Percentiles rank a stretch among this genome's conserved stretches.
Conservation (phyloP, 805 yeast genomes). For the Kazachstania viticola region DNA sequence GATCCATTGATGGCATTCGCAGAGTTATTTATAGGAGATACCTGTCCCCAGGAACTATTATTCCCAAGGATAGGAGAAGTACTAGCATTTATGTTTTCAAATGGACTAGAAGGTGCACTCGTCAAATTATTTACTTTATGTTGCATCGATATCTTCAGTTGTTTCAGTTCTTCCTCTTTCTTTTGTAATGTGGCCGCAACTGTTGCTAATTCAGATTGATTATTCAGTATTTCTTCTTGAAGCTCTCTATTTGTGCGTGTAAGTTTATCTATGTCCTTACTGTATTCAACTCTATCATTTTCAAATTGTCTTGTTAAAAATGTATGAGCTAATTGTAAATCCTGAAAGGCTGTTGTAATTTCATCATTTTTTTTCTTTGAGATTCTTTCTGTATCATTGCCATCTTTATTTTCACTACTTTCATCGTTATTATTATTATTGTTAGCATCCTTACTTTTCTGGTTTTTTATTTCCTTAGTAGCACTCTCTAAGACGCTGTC, state of each 20-base stretch:
- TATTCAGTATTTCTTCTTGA: conserved; percentile 39
- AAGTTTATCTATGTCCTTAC: conserved; percentile 40
- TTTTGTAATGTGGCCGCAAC: conserved; percentile 26
- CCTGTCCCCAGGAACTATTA: background rate
- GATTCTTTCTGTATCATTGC: too few relatives aligned
- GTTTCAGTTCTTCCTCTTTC: conserved; percentile 28
- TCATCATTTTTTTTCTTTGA: conserved; percentile 9
- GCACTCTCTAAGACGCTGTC: conserved; percentile 12
- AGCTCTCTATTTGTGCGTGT: conserved; percentile 38
- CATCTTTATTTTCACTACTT: background rate
- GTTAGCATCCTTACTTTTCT: too few relatives aligned
- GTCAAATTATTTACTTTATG: conserved; percentile 31
- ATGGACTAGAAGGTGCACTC: conserved; percentile 6
- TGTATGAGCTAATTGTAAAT: conserved; percentile 59
- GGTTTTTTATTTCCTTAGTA: background rate
- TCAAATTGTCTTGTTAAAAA: conserved; percentile 59
- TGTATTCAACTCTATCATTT: conserved; percentile 47
- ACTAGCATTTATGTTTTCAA: background rate
- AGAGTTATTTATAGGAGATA: background rate
- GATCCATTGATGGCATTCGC: background rate
- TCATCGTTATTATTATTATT: background rate
- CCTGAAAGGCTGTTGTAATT: conserved; percentile 50
- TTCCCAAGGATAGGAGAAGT: background rate
- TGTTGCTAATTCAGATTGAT: conserved; percentile 20
- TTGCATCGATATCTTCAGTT: conserved; percentile 11